Conservation (phyloP, 73 alveolate species). For the Tetrahymena borealis region DNA sequence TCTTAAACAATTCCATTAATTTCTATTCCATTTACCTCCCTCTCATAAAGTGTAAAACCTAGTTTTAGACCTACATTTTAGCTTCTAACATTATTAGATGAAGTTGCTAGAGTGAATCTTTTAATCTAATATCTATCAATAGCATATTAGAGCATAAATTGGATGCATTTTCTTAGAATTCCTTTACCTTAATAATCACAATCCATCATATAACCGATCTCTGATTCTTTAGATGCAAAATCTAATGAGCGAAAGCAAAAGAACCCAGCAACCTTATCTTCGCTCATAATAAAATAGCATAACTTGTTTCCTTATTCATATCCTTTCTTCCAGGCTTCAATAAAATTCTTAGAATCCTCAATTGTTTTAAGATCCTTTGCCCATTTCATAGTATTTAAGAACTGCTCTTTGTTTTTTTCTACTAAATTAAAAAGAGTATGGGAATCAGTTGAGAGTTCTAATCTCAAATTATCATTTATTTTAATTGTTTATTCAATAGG, state of each 20-base stretch:
- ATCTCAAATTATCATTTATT: not conserved
- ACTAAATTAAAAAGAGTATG: not conserved
- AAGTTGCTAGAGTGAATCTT: not conserved
- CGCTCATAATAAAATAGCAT: not conserved
- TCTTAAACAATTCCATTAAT: not conserved
- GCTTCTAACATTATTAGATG: not conserved
- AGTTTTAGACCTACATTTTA: not conserved
- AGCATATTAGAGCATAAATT: not conserved
- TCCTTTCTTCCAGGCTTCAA: not conserved
- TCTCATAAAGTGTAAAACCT: not conserved
- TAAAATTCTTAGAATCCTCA: not conserved
- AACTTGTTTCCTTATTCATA: not conserved
- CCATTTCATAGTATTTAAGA: not conserved
- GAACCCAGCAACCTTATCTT: not conserved
- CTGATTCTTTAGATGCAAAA: not conserved
- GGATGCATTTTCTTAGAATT: not conserved
- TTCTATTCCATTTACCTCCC: not conserved
- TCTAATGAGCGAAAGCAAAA: not conserved
- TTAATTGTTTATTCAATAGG: not conserved
- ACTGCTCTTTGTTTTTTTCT: not conserved
- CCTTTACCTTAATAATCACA: not conserved
- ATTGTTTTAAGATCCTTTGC: not conserved
- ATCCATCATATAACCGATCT: not conserved
- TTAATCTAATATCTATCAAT: not conserved
- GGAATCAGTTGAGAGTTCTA: not conserved